These are phyloP conservation scores for Uncinocarpus reesii DNA, from an alignment of 2,329 filamentous ascomycete species.

Conservation along the genomic window DNA sequence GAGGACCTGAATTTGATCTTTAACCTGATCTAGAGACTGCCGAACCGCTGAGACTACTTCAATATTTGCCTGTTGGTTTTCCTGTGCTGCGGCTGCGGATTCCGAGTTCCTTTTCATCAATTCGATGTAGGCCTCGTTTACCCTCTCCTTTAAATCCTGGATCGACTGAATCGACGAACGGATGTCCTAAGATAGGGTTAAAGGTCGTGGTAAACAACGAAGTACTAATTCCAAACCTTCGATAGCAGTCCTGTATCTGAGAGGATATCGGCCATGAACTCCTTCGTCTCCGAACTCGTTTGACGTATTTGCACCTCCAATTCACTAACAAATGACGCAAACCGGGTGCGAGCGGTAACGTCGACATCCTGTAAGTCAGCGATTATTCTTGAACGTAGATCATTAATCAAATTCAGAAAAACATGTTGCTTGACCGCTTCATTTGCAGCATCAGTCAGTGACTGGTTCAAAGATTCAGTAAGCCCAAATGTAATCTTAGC, in stretches of 20 bases:
- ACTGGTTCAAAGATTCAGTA: constrained; percentile 27
- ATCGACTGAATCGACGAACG: constrained; percentile 13
- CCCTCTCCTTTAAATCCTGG: constrained; percentile 15
- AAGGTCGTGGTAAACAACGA: neutral
- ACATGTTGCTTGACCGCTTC: constrained; percentile 25
- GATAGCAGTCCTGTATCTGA: constrained; percentile 10
- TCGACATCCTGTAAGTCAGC: constrained; percentile 28
- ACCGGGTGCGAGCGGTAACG: constrained; percentile 18
- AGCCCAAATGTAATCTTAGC: constrained; percentile 30
- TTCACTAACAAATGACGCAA: constrained; percentile 23
- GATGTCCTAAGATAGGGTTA: constrained; percentile 21
- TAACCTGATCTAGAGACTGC: constrained; percentile 26
- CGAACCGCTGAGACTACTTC: constrained; percentile 27
- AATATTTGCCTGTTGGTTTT: constrained; percentile 22
- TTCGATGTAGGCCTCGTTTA: constrained; percentile 18
- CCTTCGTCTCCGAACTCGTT: constrained; percentile 18
- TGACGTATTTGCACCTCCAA: constrained; percentile 23
- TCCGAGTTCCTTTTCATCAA: constrained; percentile 23
- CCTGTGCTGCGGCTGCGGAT: constrained; percentile 21
- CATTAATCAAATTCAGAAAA: constrained; percentile 27
- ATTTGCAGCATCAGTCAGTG: constrained; percentile 25
- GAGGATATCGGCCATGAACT: constrained; percentile 12
- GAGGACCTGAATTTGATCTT: constrained; percentile 23
- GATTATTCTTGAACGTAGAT: constrained; percentile 24
- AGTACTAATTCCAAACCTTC: constrained; percentile 11